These are phyloP conservation scores for Amoeboaphelidium protococcarum DNA, from an alignment of 371 early-diverging fungal species.

Conservation along the genomic window DNA sequence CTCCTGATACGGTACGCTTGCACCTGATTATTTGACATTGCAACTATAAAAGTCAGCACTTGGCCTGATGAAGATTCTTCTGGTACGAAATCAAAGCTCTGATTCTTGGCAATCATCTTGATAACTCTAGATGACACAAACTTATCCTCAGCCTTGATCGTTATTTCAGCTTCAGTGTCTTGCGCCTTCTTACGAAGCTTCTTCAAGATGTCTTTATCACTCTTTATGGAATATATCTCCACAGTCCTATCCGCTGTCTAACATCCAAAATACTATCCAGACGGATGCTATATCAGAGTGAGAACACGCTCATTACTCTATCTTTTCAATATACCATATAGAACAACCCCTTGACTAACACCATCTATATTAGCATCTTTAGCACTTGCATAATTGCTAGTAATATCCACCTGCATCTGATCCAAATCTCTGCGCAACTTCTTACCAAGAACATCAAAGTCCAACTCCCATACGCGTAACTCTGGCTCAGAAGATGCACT, in stretches of 20 bases:
- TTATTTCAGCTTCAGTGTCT: conserved; percentile 14
- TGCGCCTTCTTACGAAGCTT: conserved; percentile 48
- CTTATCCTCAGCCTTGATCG: conserved; percentile 35
- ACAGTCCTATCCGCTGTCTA: conserved; percentile 36
- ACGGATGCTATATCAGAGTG: conserved; percentile 40
- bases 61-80: too few species aligned
- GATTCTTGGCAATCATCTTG: conserved; percentile 34
- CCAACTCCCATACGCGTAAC: conserved; percentile 60
- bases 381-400: conserved; percentile 6
- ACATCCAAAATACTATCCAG: conserved; percentile 39
- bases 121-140: conserved; percentile 28
- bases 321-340: conserved; percentile 45
- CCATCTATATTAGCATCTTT: background rate
- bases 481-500: conserved; percentile 63
- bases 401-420: conserved; percentile 1
- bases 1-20: conserved; percentile 34
- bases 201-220: conserved; percentile 44
- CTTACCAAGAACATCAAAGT: conserved; percentile 11
- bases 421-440: conserved; percentile 10
- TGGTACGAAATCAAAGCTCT: conserved; percentile 44
- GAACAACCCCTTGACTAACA: conserved; percentile 25
- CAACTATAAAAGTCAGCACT: too few species aligned
- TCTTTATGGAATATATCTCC: conserved; percentile 49
- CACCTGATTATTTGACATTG: conserved; percentile 38
- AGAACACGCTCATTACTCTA: conserved; percentile 52